A percentile compares a stretch with the other conserved stretches of the same genome.
These are phyloP conservation scores for Effrenium voratum DNA, from an alignment of 73 alveolate species.

Conservation along the genomic window DNA sequence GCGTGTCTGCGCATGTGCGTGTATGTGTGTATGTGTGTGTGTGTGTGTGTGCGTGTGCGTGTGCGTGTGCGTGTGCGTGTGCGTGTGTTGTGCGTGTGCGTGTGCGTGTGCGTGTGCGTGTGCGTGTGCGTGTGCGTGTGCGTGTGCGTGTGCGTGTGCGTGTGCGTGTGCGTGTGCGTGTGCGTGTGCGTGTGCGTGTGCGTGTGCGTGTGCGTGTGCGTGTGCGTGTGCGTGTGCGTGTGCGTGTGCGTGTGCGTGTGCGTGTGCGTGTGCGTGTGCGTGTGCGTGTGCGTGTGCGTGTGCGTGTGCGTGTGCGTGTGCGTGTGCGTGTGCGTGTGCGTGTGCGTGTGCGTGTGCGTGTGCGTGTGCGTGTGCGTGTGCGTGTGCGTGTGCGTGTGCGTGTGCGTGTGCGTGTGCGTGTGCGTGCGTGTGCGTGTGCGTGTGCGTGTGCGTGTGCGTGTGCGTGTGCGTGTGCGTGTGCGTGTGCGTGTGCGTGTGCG, in stretches of 20 bases:
- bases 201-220: constrained; percentile 13
- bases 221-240: constrained; percentile 10
- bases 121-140: constrained; percentile 10
- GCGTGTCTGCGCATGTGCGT: no score
- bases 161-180: constrained; percentile 10
- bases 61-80: background rate
- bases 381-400: constrained; percentile 13
- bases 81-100: no score
- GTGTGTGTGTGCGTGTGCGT: background rate
- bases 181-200: constrained; percentile 10
- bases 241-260: constrained; percentile 10
- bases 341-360: constrained; percentile 10
- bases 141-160: constrained; percentile 13
- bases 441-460: constrained; percentile 10
- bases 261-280: constrained; percentile 13
- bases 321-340: constrained; percentile 8
- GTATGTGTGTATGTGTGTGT: background rate
- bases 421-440: constrained; percentile 1
- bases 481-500: constrained; percentile 13
- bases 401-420: background rate
- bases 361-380: constrained; percentile 10
- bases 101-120: constrained; percentile 10
- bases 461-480: constrained; percentile 10
- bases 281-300: constrained; percentile 6
- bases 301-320: background rate